phyloP scores from a whole-genome alignment of 177 flowering plant species.

The Vitis hybrid region DNA sequence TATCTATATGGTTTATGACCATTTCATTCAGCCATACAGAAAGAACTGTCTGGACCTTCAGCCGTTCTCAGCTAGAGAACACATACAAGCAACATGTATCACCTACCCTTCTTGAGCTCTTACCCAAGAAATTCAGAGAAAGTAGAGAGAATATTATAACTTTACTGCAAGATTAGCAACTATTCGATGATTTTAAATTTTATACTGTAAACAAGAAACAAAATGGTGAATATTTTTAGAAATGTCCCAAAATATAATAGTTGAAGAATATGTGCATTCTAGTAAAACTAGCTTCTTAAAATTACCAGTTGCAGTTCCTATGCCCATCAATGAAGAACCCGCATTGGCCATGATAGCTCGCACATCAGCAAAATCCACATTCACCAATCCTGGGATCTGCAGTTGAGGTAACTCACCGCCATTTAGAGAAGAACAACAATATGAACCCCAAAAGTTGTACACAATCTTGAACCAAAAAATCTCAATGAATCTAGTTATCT shows the following conservation, averaged over 20 bases:
- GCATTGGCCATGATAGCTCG: constrained; percentile 96
- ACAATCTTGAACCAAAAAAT: no score
- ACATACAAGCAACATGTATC: not conserved
- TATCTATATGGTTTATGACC: not conserved
- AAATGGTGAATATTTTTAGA: not conserved
- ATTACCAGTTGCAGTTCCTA: constrained; percentile 94
- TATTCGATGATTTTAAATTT: no score
- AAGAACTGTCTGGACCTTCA: not conserved
- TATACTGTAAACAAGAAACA: no score
- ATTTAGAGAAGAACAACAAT: not conserved
- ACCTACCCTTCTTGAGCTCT: not conserved
- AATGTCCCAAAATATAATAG: not conserved
- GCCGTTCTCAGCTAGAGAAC: not conserved
- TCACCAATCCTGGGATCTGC: constrained; percentile 92
- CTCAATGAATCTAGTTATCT: no score
- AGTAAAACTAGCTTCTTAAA: constrained; percentile 3
- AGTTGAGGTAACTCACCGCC: constrained; percentile 7
- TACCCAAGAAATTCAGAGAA: not conserved
- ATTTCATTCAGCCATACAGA: not conserved
- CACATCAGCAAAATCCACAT: constrained; percentile 98
- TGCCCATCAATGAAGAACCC: constrained; percentile 95
- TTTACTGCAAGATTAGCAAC: no score
- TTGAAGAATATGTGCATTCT: not conserved
- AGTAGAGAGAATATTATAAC: no score
- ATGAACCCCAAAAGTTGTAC: no score